phyloP scores from a whole-genome alignment of 108 stramenopile species.

The Nitzschia inconspicua region DNA sequence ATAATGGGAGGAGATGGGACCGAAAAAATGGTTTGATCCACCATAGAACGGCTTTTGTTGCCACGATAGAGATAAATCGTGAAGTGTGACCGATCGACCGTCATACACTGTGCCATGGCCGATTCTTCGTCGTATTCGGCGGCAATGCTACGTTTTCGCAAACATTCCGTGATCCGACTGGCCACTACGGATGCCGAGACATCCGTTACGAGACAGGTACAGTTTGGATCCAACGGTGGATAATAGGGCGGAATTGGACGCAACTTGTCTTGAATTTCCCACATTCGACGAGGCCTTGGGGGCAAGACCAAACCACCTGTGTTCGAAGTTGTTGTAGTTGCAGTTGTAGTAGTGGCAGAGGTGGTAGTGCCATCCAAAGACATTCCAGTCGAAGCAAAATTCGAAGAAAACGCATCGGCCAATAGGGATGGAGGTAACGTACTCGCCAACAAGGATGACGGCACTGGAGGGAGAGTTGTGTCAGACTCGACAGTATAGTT shows the following conservation, averaged over 20 bases:
- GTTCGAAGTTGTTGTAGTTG: not conserved
- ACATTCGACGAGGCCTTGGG: conserved; percentile 28
- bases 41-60: not conserved
- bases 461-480: not conserved
- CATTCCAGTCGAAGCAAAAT: not conserved
- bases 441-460: not conserved
- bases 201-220: conserved; percentile 28
- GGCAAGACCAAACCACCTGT: not conserved
- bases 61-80: conserved; percentile 29
- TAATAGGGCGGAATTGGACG: conserved; percentile 35
- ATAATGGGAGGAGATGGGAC: conserved; percentile 11
- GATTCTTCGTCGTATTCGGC: conserved; percentile 60
- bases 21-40: no score
- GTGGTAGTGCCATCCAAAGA: not conserved
- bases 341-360: not conserved
- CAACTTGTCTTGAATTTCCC: conserved; percentile 25
- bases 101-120: conserved; percentile 41
- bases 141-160: conserved; percentile 39
- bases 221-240: conserved; percentile 37
- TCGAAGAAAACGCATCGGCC: not conserved
- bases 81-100: conserved; percentile 44
- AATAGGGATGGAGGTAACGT: not conserved
- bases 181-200: conserved; percentile 52
- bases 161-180: conserved; percentile 44
- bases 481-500: not conserved